phyloP scores from a whole-genome alignment of 2,329 filamentous ascomycete genomes.

The Aspergillus calidoustus region DNA sequence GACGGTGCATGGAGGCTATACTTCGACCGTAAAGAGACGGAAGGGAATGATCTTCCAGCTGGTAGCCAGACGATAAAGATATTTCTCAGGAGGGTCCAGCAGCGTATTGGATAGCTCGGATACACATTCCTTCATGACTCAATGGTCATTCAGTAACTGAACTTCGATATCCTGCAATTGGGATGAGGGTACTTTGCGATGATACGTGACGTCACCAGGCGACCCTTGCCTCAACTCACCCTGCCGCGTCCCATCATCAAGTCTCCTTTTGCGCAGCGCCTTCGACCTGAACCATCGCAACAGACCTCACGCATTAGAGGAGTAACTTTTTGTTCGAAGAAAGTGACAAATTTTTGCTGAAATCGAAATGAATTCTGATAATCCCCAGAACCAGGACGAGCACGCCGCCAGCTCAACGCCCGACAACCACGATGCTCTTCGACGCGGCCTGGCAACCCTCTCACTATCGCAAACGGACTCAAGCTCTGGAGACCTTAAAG shows the following conservation, averaged over 20 bases:
- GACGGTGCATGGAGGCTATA: conserved; percentile 3
- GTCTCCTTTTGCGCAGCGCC: background rate
- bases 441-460: background rate
- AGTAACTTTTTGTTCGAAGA: background rate
- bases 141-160: background rate
- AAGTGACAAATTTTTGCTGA: background rate
- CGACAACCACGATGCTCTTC: background rate
- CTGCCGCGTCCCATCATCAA: background rate
- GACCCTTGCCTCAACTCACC: background rate
- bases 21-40: conserved; percentile 7
- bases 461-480: background rate
- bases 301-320: background rate
- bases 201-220: background rate
- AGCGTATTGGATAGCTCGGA: background rate
- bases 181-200: background rate
- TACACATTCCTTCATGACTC: background rate
- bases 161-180: background rate
- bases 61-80: conserved; percentile 4
- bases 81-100: background rate
- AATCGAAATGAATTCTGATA: background rate
- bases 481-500: background rate
- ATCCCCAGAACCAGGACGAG: background rate
- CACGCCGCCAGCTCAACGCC: background rate
- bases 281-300: background rate
- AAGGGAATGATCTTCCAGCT: background rate